phyloP scores from a whole-genome alignment of 495 filamentous ascomycete species.

The Apiosordaria backusii region DNA sequence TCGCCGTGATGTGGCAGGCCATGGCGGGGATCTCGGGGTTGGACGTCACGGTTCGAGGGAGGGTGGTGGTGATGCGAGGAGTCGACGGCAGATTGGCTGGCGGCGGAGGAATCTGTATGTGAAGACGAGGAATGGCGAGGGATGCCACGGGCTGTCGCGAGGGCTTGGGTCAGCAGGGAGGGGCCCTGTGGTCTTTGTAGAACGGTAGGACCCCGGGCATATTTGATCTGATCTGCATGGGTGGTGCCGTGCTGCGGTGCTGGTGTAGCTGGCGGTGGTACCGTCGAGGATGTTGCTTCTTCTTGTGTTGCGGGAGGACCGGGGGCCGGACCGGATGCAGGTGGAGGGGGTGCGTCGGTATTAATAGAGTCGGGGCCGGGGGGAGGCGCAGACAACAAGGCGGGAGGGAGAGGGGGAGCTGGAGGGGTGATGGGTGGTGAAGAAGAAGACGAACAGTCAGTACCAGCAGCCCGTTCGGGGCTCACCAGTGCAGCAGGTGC shows the following conservation, averaged over 20 bases:
- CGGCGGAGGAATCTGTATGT: constrained; percentile 12
- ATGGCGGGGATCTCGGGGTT: constrained; percentile 31
- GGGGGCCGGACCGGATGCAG: neutral
- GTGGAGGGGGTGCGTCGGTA: constrained; percentile 2
- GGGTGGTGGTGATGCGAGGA: constrained; percentile 10
- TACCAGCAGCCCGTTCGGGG: constrained; percentile 29
- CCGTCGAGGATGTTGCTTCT: constrained; percentile 18
- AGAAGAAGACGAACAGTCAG: constrained; percentile 21
- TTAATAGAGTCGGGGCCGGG: constrained; percentile 10
- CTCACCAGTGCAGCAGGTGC: constrained; percentile 49
- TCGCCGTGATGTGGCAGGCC: constrained; percentile 26
- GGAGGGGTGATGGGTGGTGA: neutral
- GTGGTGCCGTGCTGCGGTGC: constrained; percentile 24
- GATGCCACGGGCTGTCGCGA: constrained; percentile 52
- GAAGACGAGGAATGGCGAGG: constrained; percentile 11
- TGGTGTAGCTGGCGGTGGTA: constrained; percentile 25
- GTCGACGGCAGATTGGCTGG: neutral
- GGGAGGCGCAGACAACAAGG: constrained; percentile 5
- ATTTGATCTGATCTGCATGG: constrained; percentile 46
- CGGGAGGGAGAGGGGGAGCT: constrained; percentile 9
- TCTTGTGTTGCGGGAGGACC: neutral
- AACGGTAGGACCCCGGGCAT: constrained; percentile 40
- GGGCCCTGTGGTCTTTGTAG: constrained; percentile 42
- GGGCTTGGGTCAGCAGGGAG: constrained; percentile 49
- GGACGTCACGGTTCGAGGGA: constrained; percentile 17